These are phyloP conservation scores for Alternaria infectoria DNA, from an alignment of 2,329 filamentous ascomycete genomes.

Conservation along the genomic window DNA sequence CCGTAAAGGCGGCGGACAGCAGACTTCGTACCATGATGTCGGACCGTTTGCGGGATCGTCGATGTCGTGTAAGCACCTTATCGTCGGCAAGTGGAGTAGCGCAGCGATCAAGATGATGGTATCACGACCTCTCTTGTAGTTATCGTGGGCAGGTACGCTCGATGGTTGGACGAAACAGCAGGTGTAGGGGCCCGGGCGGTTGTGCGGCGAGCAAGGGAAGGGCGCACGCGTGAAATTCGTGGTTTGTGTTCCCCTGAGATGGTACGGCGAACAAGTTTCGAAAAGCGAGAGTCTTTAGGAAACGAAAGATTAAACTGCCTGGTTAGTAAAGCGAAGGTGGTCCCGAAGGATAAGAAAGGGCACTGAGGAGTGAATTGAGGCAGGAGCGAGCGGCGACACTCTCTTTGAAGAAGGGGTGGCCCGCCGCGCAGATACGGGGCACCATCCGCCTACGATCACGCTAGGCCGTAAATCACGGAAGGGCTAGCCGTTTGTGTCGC, in stretches of 20 bases:
- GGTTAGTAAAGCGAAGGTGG: constrained; percentile 16
- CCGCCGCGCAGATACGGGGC: constrained; percentile 3
- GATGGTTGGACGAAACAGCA: not conserved
- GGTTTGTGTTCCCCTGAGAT: constrained; percentile 19
- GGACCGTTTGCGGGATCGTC: constrained; percentile 17
- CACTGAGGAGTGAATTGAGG: not conserved
- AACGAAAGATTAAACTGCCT: constrained; percentile 1
- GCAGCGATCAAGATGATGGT: constrained; percentile 25
- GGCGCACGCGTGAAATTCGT: constrained; percentile 1
- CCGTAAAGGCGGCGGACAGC: constrained; percentile 37
- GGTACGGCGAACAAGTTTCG: not conserved
- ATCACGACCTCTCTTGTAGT: constrained; percentile 8
- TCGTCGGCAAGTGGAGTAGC: constrained; percentile 24
- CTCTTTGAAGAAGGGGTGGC: constrained; percentile 7
- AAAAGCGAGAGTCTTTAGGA: constrained; percentile 33
- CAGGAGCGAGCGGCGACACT: constrained; percentile 4
- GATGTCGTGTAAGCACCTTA: constrained; percentile 39
- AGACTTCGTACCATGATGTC: constrained; percentile 39
- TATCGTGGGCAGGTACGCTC: constrained; percentile 7
- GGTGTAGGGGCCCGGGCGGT: constrained; percentile 8
- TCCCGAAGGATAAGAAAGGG: constrained; percentile 1
- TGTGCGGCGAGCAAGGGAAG: not conserved
- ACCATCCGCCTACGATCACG: not conserved
- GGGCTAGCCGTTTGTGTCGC: not conserved
- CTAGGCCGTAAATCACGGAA: not conserved